Conservation (phyloP, 1,284 basidiomycete genomes). For the Tremellales sp. region DNA sequence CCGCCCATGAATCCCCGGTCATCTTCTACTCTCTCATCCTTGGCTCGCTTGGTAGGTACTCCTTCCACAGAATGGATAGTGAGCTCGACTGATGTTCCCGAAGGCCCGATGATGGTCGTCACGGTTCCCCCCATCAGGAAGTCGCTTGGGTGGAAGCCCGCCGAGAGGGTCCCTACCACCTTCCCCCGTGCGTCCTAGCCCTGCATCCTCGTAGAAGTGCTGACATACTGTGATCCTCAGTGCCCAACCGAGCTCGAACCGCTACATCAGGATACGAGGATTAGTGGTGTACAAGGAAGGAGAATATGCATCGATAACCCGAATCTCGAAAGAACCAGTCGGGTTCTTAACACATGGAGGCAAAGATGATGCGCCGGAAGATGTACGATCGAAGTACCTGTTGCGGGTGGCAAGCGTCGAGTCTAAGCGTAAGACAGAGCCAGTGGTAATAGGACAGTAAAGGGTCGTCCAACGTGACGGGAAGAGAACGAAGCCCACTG, state of each 20-base stretch:
- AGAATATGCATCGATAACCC: slow-evolving; percentile 27
- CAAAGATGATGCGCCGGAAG: no score
- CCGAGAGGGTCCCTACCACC: slow-evolving; percentile 72
- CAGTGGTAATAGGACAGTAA: neutral
- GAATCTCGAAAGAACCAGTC: no score
- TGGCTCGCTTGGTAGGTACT: slow-evolving; percentile 52
- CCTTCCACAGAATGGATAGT: neutral
- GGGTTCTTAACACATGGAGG: no score
- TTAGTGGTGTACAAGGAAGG: no score
- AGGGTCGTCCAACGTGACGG: neutral
- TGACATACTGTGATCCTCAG: slow-evolving; percentile 9
- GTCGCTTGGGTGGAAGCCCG: slow-evolving; percentile 65
- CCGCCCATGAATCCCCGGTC: slow-evolving; percentile 87
- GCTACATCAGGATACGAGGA: slow-evolving; percentile 40
- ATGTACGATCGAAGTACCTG: no score
- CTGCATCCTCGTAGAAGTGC: neutral
- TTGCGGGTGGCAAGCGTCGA: no score
- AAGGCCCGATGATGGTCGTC: slow-evolving; percentile 72
- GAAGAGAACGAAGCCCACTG: no score
- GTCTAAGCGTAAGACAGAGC: no score
- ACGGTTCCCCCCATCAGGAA: slow-evolving; percentile 75
- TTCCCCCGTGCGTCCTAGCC: slow-evolving; percentile 64
- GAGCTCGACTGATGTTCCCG: slow-evolving; percentile 18
- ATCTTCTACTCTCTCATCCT: slow-evolving; percentile 83
- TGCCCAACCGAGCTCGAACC: slow-evolving; percentile 40